Base-by-base conservation (phyloP, 768 basidiomycete genomes). In the Phanerochaete carnosa region DNA sequence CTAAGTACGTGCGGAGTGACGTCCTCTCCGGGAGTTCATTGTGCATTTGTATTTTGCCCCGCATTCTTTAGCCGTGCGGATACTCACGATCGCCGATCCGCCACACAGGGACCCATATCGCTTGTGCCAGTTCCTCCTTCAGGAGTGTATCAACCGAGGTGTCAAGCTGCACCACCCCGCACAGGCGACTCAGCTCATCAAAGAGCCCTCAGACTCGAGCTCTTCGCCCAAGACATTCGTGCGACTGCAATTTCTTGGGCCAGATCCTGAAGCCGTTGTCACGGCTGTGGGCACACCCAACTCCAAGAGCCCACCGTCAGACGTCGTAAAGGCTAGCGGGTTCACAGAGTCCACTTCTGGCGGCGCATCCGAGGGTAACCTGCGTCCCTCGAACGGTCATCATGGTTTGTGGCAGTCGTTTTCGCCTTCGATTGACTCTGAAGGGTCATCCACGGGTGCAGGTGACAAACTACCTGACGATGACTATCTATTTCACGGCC, bases 71-170 rank as follows among this genome's bases (percentile, higher is more conserved):
- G 45, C 16, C 19, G 45, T 13, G 39, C 39, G 4, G 11, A 7
- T 25, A 25, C 47, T 49, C 8, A 49, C 25, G 47, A 49, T 49
- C 47, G 47, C 13, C 25, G n/a, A 29, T 43, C 8, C 19, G 39
- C 39, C 39, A 7, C 39, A 28, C 62, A 72, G 71, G 35, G 64
- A 70, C 50, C 73, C 71, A 11, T 58, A 64, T 37, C 69, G 64
- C 53, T 65, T 75, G 32, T 73, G 70, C 62, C 60, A 70, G 54
- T 74, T 71, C 55, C 69, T 75, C 39, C 68, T 74, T 22, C 64
- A 68, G 58, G 65, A 69, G 55, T 72, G 70, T 45, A 50, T 57
- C 26, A 63, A 68, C 13, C 68, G 68, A 39, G 67, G 72, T 43
- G 69, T 72, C n/a, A 63, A 64, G 32, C 65, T 72, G 50, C 72